Percentiles rank a stretch among this genome's conserved stretches.
Conservation (phyloP, 75 land plant species). For the Gnetum montanum region DNA sequence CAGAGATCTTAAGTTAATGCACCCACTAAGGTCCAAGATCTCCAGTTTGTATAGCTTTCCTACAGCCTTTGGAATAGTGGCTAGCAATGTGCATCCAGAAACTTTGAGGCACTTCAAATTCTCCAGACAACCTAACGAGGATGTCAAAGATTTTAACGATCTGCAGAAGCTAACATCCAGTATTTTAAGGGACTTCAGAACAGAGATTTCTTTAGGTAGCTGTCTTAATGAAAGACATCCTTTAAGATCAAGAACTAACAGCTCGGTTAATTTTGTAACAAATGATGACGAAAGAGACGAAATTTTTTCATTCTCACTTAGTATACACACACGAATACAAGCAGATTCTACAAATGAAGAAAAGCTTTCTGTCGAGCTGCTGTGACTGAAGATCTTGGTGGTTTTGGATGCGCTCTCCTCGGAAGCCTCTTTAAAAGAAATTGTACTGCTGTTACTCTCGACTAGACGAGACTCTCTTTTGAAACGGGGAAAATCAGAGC, state of each 20-base stretch:
- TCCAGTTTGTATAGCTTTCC: constrained; percentile 13
- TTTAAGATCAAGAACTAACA: constrained; percentile 11
- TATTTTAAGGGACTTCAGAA: constrained; percentile 4
- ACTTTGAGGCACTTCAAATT: constrained; percentile 7
- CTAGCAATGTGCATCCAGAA: constrained; percentile 9
- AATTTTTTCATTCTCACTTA: constrained; percentile 6
- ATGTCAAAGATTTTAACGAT: constrained; percentile 8
- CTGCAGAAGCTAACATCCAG: constrained; percentile 13
- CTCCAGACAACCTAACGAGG: constrained; percentile 5
- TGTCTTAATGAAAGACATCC: constrained; percentile 5
- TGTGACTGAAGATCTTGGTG: constrained; percentile 8
- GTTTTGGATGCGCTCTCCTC: neutral
- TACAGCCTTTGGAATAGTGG: constrained; percentile 14
- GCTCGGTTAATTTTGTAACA: constrained; percentile 8
- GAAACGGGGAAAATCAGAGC: neutral
- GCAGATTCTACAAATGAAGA: neutral
- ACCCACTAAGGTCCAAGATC: constrained; percentile 14
- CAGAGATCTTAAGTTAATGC: constrained; percentile 11
- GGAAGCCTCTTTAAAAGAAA: neutral
- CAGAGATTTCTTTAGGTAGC: constrained; percentile 10
- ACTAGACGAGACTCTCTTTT: constrained; percentile 6
- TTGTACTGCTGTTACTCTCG: neutral
- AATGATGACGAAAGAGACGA: neutral
- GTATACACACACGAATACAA: constrained; percentile 3
- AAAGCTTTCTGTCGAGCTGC: neutral